Percentiles rank a stretch among this genome's conserved stretches.
Conservation (phyloP, 2,329 filamentous ascomycete species). For the Corinectria fuckeliana region DNA sequence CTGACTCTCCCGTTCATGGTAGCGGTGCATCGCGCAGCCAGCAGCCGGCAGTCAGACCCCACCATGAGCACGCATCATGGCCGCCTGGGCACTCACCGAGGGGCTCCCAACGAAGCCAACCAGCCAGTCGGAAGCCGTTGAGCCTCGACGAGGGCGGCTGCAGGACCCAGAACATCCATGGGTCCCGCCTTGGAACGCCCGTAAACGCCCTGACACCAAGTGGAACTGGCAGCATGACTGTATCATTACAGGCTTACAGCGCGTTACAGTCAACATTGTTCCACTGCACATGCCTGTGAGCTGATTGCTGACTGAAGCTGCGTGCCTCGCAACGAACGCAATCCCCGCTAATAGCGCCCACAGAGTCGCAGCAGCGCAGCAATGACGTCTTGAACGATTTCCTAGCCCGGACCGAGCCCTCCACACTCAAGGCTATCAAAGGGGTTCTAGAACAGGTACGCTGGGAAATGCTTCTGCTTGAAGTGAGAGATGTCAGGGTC, state of each 20-base stretch:
- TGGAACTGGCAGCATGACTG: conserved; percentile 14
- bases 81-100: conserved; percentile 7
- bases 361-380: conserved; percentile 10
- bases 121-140: conserved; percentile 18
- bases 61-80: conserved; percentile 4
- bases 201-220: background rate
- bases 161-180: background rate
- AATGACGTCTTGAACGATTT: conserved; percentile 35
- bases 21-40: conserved; percentile 19
- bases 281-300: conserved; percentile 28
- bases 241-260: conserved; percentile 16
- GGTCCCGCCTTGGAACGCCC: conserved; percentile 3
- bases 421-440: conserved; percentile 18
- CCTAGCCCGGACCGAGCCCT: background rate
- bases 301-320: conserved; percentile 22
- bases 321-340: conserved; percentile 9
- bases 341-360: conserved; percentile 23
- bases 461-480: background rate
- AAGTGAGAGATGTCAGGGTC: background rate
- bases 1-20: conserved; percentile 14
- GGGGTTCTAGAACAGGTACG: conserved; percentile 18
- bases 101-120: background rate
- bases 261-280: conserved; percentile 27
- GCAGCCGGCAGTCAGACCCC: conserved; percentile 1
- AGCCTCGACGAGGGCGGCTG: background rate